Percentiles rank a stretch among this genome's conserved stretches.
phyloP scores from a whole-genome alignment of 2,329 filamentous ascomycete genomes.

The Penicillium sp. region DNA sequence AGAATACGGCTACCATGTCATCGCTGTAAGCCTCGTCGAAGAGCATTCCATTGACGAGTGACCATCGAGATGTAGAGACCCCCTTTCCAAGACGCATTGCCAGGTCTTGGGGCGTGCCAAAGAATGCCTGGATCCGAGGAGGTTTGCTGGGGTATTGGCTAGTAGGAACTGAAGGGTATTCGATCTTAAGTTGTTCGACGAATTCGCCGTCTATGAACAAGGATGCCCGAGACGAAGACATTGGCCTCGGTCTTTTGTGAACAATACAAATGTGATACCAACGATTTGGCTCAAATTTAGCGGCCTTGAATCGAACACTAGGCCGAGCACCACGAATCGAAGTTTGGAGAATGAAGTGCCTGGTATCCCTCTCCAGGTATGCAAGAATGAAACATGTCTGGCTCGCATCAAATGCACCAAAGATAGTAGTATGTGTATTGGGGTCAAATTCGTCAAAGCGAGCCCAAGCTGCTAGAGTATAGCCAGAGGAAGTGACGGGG shows the following conservation, averaged over 20 bases:
- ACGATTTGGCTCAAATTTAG: conserved; percentile 69
- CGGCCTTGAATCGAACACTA: conserved; percentile 89
- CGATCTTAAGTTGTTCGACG: conserved; percentile 84
- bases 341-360: conserved; percentile 93
- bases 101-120: conserved; percentile 88
- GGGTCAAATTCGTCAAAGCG: conserved; percentile 84
- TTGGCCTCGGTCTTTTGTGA: conserved; percentile 75
- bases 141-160: conserved; percentile 54
- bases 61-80: conserved; percentile 78
- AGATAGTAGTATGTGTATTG: conserved; percentile 86
- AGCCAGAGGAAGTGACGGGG: conserved; percentile 74
- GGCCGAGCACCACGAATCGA: conserved; percentile 83
- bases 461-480: conserved; percentile 88
- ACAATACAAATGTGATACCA: conserved; percentile 96
- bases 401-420: conserved; percentile 87
- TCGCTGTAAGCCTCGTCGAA: conserved; percentile 87
- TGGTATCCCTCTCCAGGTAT: conserved; percentile 91
- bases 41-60: conserved; percentile 83
- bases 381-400: conserved; percentile 93
- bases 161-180: conserved; percentile 78
- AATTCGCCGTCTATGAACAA: conserved; percentile 94
- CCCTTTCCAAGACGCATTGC: conserved; percentile 74
- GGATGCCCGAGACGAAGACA: conserved; percentile 76
- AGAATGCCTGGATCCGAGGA: conserved; percentile 79
- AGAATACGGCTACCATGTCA: conserved; percentile 87